Evolutionary conservation across 2,329 filamentous ascomycete genomes (phyloP).

Genomic region (Sporothrix brunneoviolacea): DNA sequence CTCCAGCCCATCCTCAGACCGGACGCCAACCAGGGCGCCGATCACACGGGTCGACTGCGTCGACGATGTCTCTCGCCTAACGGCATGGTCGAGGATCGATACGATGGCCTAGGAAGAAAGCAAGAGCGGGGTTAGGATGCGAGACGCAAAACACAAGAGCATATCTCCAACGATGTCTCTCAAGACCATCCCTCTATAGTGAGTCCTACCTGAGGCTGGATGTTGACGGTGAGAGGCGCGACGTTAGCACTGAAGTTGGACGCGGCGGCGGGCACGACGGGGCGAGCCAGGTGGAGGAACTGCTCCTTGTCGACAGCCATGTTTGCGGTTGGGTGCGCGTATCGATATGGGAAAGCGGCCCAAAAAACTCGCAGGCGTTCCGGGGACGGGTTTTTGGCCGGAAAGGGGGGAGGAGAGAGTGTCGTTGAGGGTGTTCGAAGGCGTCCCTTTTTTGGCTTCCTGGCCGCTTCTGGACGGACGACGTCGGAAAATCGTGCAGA

Average conservation of each 20-base stretch:
- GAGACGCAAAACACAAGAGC: too few relatives aligned
- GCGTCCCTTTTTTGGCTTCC: conserved; percentile 9
- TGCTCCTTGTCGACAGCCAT: conserved; percentile 77
- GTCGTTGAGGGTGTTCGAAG: conserved; percentile 10
- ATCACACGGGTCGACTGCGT: conserved; percentile 93
- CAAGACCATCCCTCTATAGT: too few relatives aligned
- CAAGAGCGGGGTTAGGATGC: background rate
- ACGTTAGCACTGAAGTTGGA: conserved; percentile 77
- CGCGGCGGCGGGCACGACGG: conserved; percentile 73
- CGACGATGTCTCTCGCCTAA: conserved; percentile 68
- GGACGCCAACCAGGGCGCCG: conserved; percentile 85
- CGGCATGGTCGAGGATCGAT: conserved; percentile 85
- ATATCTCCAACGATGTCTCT: too few relatives aligned
- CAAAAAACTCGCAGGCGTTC: background rate
- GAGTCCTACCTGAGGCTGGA: conserved; percentile 97
- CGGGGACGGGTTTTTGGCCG: conserved; percentile 6
- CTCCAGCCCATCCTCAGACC: conserved; percentile 94
- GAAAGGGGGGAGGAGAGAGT: conserved; percentile 14
- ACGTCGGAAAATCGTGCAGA: conserved; percentile 17
- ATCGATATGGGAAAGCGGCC: background rate
- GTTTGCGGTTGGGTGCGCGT: conserved; percentile 26
- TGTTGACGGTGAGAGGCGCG: conserved; percentile 85
- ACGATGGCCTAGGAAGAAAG: conserved; percentile 50
- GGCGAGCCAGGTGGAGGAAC: conserved; percentile 91
- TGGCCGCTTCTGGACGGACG: conserved; percentile 12